A percentile compares a stretch with the other conserved stretches of the same genome.
These are phyloP conservation scores for Samsoniella hepiali DNA, from an alignment of 2,329 filamentous ascomycete genomes.

Conservation along the genomic window DNA sequence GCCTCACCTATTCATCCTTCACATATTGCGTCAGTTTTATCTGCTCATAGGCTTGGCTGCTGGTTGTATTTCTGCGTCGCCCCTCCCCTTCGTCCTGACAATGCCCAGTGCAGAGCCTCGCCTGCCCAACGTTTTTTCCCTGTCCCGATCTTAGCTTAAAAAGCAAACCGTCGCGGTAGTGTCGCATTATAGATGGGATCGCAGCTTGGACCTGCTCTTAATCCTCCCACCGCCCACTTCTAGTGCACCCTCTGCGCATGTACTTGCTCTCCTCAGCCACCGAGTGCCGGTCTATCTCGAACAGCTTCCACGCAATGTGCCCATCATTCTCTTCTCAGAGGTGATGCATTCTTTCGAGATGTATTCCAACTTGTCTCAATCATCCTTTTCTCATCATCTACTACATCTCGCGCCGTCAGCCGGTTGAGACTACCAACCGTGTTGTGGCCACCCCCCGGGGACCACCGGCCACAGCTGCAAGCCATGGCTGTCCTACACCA, in stretches of 20 bases:
- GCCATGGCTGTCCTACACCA: slow-evolving; percentile 40
- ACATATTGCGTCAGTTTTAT: neutral
- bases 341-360: neutral
- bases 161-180: neutral
- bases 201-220: slow-evolving; percentile 11
- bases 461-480: slow-evolving; percentile 3
- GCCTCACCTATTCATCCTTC: neutral
- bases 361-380: neutral
- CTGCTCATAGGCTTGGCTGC: neutral
- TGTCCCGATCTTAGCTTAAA: neutral
- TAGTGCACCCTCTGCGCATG: neutral
- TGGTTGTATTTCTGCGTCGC: neutral
- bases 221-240: slow-evolving; percentile 8
- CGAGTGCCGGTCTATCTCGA: neutral
- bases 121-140: too few relatives aligned
- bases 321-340: neutral
- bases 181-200: neutral
- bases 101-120: too few relatives aligned
- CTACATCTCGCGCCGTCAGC: neutral
- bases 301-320: neutral
- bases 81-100: neutral
- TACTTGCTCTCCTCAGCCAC: neutral
- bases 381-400: neutral
- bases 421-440: neutral
- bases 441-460: neutral